These are phyloP conservation scores for Metschnikowia vanudenii DNA, from an alignment of 805 yeast species.

Conservation along the genomic window DNA sequence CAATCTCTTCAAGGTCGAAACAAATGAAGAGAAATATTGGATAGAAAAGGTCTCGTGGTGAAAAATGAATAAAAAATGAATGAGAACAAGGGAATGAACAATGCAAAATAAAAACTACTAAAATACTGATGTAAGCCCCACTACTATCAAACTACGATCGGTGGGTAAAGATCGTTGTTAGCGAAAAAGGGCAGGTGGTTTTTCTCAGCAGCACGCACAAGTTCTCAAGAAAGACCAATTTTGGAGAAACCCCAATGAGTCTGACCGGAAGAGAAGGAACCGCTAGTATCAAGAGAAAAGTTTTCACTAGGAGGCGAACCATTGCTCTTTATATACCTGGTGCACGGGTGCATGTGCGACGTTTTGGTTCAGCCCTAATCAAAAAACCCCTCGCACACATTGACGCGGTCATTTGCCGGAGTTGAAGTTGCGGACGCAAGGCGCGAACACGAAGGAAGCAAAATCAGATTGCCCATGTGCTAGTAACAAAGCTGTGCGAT, in stretches of 20 bases:
- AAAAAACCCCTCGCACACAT: background rate
- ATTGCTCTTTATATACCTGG: slow-evolving; percentile 5
- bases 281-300: slow-evolving; percentile 7
- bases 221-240: slow-evolving; percentile 15
- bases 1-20: no score
- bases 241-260: slow-evolving; percentile 22
- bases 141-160: slow-evolving; percentile 26
- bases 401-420: no score
- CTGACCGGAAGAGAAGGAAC: slow-evolving; percentile 17
- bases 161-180: slow-evolving; percentile 22
- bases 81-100: no score
- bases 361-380: background rate
- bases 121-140: slow-evolving; percentile 20
- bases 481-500: no score
- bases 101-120: background rate
- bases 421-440: no score
- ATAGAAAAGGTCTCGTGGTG: no score
- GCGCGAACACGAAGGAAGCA: no score
- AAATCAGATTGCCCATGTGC: no score
- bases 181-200: slow-evolving; percentile 22
- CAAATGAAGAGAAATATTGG: no score
- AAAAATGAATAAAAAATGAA: no score
- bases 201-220: slow-evolving; percentile 17
- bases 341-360: slow-evolving; percentile 12
- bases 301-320: background rate